phyloP scores from a whole-genome alignment of 2,329 filamentous ascomycete species.

The Alternaria postmessia region DNA sequence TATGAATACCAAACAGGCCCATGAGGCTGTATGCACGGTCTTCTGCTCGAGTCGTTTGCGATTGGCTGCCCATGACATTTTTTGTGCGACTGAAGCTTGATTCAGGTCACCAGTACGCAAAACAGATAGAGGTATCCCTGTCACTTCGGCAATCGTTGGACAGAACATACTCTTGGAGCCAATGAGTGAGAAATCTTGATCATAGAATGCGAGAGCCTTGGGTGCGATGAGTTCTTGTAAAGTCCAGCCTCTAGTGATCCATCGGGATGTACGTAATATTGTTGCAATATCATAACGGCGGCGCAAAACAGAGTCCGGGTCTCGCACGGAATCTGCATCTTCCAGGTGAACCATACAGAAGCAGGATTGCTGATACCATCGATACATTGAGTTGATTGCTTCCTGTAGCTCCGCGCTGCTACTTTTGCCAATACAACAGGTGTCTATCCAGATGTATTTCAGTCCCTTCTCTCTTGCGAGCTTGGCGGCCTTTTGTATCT shows the following conservation, averaged over 20 bases:
- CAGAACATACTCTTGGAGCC: not conserved
- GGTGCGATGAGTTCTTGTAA: slow-evolving; percentile 1
- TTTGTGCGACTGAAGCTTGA: not conserved
- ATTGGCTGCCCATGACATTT: slow-evolving; percentile 16
- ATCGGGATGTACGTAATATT: not conserved
- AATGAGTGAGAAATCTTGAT: not conserved
- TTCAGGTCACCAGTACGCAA: not conserved
- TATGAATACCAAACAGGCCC: no score
- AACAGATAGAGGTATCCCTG: not conserved
- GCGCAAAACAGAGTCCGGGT: not conserved
- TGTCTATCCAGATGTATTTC: slow-evolving; percentile 1
- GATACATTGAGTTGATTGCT: not conserved
- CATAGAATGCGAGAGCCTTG: not conserved
- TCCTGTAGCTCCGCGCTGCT: slow-evolving; percentile 6
- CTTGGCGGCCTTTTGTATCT: not conserved
- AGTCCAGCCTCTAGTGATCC: not conserved
- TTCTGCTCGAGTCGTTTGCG: slow-evolving; percentile 27
- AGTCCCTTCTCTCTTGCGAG: not conserved
- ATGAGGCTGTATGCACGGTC: slow-evolving; percentile 6
- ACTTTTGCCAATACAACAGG: slow-evolving; percentile 2
- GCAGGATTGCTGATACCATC: slow-evolving; percentile 23
- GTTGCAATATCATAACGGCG: slow-evolving; percentile 13
- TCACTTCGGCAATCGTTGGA: not conserved
- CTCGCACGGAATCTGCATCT: slow-evolving; percentile 1
- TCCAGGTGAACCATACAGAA: slow-evolving; percentile 23